Base-by-base conservation (phyloP, 768 basidiomycete species). In the Mycena belliarum region DNA sequence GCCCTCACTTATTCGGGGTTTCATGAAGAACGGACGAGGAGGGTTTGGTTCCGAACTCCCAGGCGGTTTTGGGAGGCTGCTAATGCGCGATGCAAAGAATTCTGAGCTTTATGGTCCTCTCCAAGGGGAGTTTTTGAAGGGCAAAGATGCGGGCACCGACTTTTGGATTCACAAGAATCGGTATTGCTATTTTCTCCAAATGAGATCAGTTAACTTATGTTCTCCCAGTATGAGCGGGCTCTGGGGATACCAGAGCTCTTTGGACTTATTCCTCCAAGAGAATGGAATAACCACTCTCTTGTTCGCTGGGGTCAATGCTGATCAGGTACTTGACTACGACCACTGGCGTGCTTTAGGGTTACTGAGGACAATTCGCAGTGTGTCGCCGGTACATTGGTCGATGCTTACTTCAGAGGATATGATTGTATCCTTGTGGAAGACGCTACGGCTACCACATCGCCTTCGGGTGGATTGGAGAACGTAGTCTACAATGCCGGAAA, bases 101-200 rank as follows among this genome's bases (percentile, higher is more conserved):
- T 76, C 85, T 4, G 81, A 82, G 37, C 72, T 87, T 47, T 88
- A 88, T 70, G 85, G 82, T 1, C 85, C 85, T 10, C 73, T 89
- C 32, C 85, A 87, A 59, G 72, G 70, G 0, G 76, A 81, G 59
- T 87, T 79, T 63, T 44, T 80, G 51, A 74, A 79, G 48, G 86
- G 86, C 18, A 71, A 76, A 57, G 70, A 78, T 14, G 71, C 68
- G 7, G 85, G 85, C 1, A 85, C 83, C 11, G 86, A 89, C 68
- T 77, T 86, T 59, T 88, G 86, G 86, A 83, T 88, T 49, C 82
- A 88, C 68, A 89, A 88, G 70, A 88, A 88, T 69, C 73, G 86
- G 85, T 83, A 57, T 42, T 14, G 24, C 28, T 25, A 37, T 8
- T 18, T 18, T 53, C 33, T 16, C 53, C 16, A 33, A 10, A 26